Percentiles rank a stretch among this genome's conserved stretches.
Conservation (phyloP, 441 rosid species). For the Adansonia grandidieri region DNA sequence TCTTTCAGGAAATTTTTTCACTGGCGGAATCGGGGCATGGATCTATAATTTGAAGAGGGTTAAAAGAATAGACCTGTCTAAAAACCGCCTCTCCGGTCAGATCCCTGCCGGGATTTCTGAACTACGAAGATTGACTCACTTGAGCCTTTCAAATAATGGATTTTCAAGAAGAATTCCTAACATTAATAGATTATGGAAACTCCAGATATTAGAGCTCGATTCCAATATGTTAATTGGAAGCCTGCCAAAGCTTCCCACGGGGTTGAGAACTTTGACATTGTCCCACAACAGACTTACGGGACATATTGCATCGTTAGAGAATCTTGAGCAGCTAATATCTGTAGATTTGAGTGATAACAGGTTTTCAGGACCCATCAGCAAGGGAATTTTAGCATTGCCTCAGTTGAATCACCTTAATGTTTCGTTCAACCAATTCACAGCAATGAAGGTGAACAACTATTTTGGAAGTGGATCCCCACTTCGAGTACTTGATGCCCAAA, state of each 20-base stretch:
- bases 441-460: constrained; percentile 28
- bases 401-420: constrained; percentile 29
- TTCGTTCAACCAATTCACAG: constrained; percentile 37
- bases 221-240: constrained; percentile 48
- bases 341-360: constrained; percentile 60
- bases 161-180: constrained; percentile 54
- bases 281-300: constrained; percentile 55
- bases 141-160: constrained; percentile 47
- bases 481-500: constrained; percentile 49
- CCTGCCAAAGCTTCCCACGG: constrained; percentile 51
- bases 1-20: constrained; percentile 48
- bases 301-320: constrained; percentile 38
- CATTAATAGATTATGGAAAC: constrained; percentile 56
- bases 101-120: constrained; percentile 48
- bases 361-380: constrained; percentile 45
- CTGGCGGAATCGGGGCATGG: constrained; percentile 46
- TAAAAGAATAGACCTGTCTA: constrained; percentile 46
- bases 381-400: constrained; percentile 36
- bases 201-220: constrained; percentile 49
- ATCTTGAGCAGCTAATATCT: constrained; percentile 37
- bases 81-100: constrained; percentile 49
- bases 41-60: constrained; percentile 44
- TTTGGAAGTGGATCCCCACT: constrained; percentile 39
- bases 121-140: constrained; percentile 45
- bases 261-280: constrained; percentile 44